Conservation (phyloP, 1,284 basidiomycete genomes). For the Agroathelia rolfsii region DNA sequence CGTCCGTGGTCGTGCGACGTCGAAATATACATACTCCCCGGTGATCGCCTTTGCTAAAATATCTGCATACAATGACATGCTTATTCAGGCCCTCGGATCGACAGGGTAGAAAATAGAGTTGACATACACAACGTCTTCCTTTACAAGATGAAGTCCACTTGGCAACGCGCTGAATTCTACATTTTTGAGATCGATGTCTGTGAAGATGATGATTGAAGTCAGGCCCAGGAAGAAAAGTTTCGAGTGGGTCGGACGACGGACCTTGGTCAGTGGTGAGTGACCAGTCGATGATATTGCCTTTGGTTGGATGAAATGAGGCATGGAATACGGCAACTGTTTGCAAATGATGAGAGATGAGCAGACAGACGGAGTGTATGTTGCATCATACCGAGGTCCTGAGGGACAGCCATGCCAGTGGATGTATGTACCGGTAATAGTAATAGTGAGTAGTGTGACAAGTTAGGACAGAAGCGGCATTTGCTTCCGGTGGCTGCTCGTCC, state of each 20-base stretch:
- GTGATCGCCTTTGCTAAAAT: conserved; percentile 61
- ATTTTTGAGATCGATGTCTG: conserved; percentile 56
- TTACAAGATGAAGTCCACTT: conserved; percentile 70
- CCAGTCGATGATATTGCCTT: conserved; percentile 72
- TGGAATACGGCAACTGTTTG: conserved; percentile 79
- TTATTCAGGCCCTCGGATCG: too few species aligned
- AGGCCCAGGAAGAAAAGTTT: conserved; percentile 6
- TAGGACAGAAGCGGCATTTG: too few species aligned
- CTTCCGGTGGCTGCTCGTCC: too few species aligned
- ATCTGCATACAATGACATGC: conserved; percentile 32
- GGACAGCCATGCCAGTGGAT: too few species aligned
- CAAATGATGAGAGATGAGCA: too few species aligned
- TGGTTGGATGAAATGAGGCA: conserved; percentile 71
- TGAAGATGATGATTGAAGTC: not conserved
- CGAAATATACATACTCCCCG: conserved; percentile 65
- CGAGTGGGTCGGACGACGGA: conserved; percentile 17
- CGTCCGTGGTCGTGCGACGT: conserved; percentile 51
- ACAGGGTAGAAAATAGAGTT: conserved; percentile 1
- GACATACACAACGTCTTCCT: conserved; percentile 65
- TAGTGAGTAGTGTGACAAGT: too few species aligned
- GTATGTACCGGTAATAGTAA: too few species aligned
- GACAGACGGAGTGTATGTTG: too few species aligned
- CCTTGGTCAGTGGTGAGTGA: conserved; percentile 55
- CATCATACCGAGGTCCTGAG: too few species aligned
- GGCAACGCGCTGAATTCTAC: conserved; percentile 73